Percentiles rank a stretch among this genome's conserved stretches.
Evolutionary conservation across 2,329 filamentous ascomycete species (phyloP).

Genomic region (Pseudogymnoascus sp.): DNA sequence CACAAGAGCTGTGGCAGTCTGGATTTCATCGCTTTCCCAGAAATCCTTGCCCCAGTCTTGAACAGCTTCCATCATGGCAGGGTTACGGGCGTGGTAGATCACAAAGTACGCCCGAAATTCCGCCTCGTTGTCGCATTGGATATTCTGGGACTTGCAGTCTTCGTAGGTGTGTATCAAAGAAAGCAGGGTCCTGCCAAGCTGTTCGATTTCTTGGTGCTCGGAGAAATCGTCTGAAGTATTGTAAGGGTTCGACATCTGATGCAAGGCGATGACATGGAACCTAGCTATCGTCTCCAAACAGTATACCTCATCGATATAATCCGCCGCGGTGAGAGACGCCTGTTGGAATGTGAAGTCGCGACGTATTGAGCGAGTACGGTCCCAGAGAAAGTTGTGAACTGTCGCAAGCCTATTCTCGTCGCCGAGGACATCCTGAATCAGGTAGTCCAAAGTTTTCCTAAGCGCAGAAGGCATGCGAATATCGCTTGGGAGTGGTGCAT

Average conservation of each 20-base stretch:
- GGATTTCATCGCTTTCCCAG: conserved; percentile 51
- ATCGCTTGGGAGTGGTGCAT: conserved; percentile 60
- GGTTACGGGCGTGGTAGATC: conserved; percentile 52
- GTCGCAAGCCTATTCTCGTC: conserved; percentile 46
- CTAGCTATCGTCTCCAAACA: conserved; percentile 58
- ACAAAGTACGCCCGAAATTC: conserved; percentile 61
- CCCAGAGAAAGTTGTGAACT: conserved; percentile 59
- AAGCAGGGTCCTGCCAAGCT: conserved; percentile 56
- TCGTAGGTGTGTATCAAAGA: conserved; percentile 60
- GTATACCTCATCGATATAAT: conserved; percentile 51
- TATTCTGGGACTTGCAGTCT: conserved; percentile 50
- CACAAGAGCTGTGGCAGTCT: conserved; percentile 52
- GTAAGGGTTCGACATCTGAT: conserved; percentile 51
- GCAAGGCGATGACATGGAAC: conserved; percentile 58
- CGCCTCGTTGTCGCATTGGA: conserved; percentile 53
- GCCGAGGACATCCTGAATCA: conserved; percentile 51
- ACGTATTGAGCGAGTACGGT: conserved; percentile 58
- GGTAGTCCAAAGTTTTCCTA: conserved; percentile 53
- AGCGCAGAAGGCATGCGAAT: conserved; percentile 54
- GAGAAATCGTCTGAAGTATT: conserved; percentile 53
- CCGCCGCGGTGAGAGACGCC: conserved; percentile 44
- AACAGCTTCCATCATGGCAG: conserved; percentile 47
- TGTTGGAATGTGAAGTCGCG: conserved; percentile 60
- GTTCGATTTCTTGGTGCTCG: conserved; percentile 60
- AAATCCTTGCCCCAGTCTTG: conserved; percentile 48